Base-by-base conservation (phyloP, 805 yeast species). In the Yarrowia keelungensis region DNA sequence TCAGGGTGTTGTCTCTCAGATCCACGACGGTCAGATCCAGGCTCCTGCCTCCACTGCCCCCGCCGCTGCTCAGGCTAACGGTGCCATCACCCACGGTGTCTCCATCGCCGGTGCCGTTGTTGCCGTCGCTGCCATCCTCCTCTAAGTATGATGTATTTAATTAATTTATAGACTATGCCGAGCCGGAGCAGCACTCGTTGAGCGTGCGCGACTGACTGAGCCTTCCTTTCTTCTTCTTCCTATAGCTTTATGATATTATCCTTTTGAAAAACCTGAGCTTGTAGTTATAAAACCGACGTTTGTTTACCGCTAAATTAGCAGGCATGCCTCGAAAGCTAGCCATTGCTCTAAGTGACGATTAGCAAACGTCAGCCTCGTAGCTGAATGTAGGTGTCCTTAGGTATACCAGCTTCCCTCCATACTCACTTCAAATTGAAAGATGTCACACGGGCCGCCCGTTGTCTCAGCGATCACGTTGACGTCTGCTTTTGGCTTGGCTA, bases 1-100 rank as follows among this genome's bases (percentile, higher is more conserved):
- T 47, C 43, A 62, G 54, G 56, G 39, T 26, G 45, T 32, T n/a
- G 67, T 47, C 39, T 49, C 56, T 15, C 67, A 62, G 56, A 62
- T 47, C 56, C n/a, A 12, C 12, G 66, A 59, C 32, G 66, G 66
- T 16, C 66, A 59, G 66, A 59, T 59, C 53, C 66, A 59, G 66
- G 66, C 66, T 15, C 66, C 66, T 10, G 62, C 22, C 47, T 15
- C 62, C 47, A 56, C 65, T 45, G 53, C 19, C 36, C 51, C 51
- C 43, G 53, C 35, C 19, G 39, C 67, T 15, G 67, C 54, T n/a
- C 67, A 62, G 56, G 67, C 67, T 41, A 62, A 62, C 56, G 67
- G 67, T 39, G 67, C 67, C 26, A 38, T 41, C 46, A 41, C 41
- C 39, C 19, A 38, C 56, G 67, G 67, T 26, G 47, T 62, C 50